Base-by-base conservation (phyloP, 2,329 filamentous ascomycete species). In the Alternaria novae-zelandiae region DNA sequence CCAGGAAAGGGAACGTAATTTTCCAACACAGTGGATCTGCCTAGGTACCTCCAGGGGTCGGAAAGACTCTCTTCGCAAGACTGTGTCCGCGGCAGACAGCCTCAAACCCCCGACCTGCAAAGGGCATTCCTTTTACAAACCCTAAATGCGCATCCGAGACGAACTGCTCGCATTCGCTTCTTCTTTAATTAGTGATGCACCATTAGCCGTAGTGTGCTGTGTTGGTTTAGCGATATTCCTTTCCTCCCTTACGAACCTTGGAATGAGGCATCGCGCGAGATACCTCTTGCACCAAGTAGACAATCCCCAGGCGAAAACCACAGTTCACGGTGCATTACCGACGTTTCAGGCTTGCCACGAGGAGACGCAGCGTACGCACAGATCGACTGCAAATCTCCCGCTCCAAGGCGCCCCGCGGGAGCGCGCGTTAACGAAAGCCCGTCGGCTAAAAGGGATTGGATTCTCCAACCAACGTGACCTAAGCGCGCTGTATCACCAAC, bases 321-420 rank as follows among this genome's bases (percentile, higher is more conserved):
- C 32, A 26, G 56, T 63, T 36, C 55, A 56, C 17, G 28, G 47
- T 25, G 49, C 54, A 57, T 47, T 56, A 49, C 54, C 59, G 54
- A 50, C 54, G 53, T 66, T 64, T 61, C 61, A 64, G 58, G 51
- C 64, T 55, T 58, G 61, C 57, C 57, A 66, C 61, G 57, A 64
- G 56, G 61, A 41, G 54, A 61, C 21, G 61, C 45, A 45, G 57
- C 45, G 28, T 53, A 30, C 54, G 61, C 57, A 64, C 57, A 50
- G 61, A 64, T 66, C 61, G 49, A 55, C 54, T 61, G 64, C 61
- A 59, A 66, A 64, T 64, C 64, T 66, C 64, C 61, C 64, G 64
- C 64, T 50, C 62, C n/a, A 55, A 56, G 44, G 55, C 57, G 61
- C 30, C 55, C 60, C 43, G 30, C 50, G 44, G 56, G 50, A 49